phyloP scores from a whole-genome alignment of 352 stramenopile species.

The Phytopythium mirpurense region DNA sequence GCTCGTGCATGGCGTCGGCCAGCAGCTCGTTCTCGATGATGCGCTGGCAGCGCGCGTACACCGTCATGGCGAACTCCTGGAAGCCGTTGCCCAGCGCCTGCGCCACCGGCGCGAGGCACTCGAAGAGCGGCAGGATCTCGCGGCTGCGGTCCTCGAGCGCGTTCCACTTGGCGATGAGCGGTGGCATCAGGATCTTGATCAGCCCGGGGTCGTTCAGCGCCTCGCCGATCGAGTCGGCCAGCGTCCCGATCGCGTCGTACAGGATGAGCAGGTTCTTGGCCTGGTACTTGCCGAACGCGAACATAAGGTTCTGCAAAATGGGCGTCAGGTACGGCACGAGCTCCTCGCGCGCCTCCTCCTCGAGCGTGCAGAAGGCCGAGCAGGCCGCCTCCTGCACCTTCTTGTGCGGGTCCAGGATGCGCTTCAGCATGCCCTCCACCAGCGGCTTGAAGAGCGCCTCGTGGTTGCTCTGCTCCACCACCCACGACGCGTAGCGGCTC shows the following conservation, averaged over 20 bases:
- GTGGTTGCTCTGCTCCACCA: slow-evolving; percentile 88
- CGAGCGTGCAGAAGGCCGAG: slow-evolving; percentile 93
- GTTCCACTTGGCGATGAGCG: slow-evolving; percentile 93
- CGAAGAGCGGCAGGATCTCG: slow-evolving; percentile 84
- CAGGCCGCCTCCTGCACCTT: slow-evolving; percentile 94
- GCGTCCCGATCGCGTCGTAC: slow-evolving; percentile 94
- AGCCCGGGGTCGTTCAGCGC: slow-evolving; percentile 90
- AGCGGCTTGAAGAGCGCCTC: slow-evolving; percentile 67
- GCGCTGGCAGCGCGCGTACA: slow-evolving; percentile 74
- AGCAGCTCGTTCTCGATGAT: slow-evolving; percentile 84
- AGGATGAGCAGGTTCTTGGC: slow-evolving; percentile 94
- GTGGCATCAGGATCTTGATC: slow-evolving; percentile 91
- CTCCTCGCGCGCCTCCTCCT: slow-evolving; percentile 92
- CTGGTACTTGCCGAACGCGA: slow-evolving; percentile 92
- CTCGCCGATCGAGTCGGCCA: slow-evolving; percentile 92
- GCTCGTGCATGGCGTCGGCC: slow-evolving; percentile 72
- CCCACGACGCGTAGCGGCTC: slow-evolving; percentile 90
- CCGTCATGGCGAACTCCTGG: slow-evolving; percentile 82
- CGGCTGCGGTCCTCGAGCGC: slow-evolving; percentile 65
- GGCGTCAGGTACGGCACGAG: slow-evolving; percentile 91
- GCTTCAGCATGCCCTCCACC: slow-evolving; percentile 84
- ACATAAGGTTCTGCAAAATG: slow-evolving; percentile 91
- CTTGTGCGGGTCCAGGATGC: slow-evolving; percentile 90
- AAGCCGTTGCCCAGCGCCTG: slow-evolving; percentile 83
- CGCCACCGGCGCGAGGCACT: slow-evolving; percentile 85